Conservation (phyloP, 495 filamentous ascomycete species). For the Neurospora terricola region DNA sequence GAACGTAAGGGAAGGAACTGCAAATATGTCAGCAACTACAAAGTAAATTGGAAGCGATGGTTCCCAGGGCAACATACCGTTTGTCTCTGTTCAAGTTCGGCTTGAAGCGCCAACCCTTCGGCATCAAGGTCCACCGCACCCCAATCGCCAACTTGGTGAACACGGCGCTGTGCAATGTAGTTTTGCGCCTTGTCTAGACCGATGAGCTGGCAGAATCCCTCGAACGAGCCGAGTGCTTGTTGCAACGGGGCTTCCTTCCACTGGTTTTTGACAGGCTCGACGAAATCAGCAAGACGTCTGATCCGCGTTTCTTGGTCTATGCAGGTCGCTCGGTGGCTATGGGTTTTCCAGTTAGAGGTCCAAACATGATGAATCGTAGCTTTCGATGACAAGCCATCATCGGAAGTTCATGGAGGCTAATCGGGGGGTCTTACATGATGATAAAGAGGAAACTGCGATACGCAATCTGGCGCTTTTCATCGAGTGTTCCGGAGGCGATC, state of each 20-base stretch:
- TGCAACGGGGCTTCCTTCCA: conserved; percentile 70
- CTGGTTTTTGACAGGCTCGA: conserved; percentile 65
- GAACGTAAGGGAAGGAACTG: conserved; percentile 68
- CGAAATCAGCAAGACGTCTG: conserved; percentile 56
- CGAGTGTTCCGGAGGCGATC: conserved; percentile 57
- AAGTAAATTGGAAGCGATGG: neutral
- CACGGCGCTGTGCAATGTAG: conserved; percentile 62
- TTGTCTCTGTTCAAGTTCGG: conserved; percentile 61
- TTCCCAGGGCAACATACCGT: conserved; percentile 38
- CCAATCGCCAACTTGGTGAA: conserved; percentile 78
- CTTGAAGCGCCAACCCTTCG: conserved; percentile 70
- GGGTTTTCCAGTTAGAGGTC: conserved; percentile 8
- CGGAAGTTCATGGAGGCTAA: neutral
- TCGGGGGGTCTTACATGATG: conserved; percentile 56
- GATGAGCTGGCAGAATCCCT: conserved; percentile 68
- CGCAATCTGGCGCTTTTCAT: conserved; percentile 57
- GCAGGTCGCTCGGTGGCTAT: conserved; percentile 66
- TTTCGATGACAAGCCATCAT: neutral
- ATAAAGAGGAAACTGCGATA: conserved; percentile 80
- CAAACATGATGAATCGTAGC: neutral
- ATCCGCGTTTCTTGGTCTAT: conserved; percentile 58
- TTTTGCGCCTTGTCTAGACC: conserved; percentile 69
- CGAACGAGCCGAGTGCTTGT: conserved; percentile 60
- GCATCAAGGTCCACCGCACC: conserved; percentile 61
- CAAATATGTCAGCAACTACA: conserved; percentile 6